Evolutionary conservation across 1,139 yeast genomes (phyloP).

Genomic region (Hanseniaspora uvarum): DNA sequence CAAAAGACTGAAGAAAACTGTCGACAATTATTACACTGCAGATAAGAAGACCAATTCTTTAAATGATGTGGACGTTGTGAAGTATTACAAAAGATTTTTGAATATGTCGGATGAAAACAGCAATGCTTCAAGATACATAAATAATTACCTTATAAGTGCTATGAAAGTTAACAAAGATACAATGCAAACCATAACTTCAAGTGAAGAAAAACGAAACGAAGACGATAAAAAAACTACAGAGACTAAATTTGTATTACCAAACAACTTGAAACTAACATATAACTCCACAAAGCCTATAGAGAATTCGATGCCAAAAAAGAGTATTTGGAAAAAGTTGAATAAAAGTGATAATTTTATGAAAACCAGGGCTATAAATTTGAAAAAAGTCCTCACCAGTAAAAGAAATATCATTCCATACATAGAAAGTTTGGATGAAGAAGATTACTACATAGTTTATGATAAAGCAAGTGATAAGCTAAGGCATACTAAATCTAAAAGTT

Average conservation of each 20-base stretch:
- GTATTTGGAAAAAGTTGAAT: background rate
- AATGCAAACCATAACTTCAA: slow-evolving; percentile 17
- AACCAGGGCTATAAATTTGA: slow-evolving; percentile 28
- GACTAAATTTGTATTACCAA: slow-evolving; percentile 29
- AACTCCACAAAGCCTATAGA: slow-evolving; percentile 30
- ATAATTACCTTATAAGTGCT: slow-evolving; percentile 2
- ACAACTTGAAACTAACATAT: slow-evolving; percentile 26
- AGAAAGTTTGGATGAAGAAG: slow-evolving; percentile 29
- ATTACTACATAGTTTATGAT: slow-evolving; percentile 26
- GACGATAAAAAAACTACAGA: slow-evolving; percentile 18
- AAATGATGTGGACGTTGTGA: background rate
- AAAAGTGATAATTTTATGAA: slow-evolving; percentile 27
- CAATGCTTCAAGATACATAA: background rate
- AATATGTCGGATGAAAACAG: slow-evolving; percentile 6
- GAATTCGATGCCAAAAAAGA: background rate
- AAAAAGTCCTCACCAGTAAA: slow-evolving; percentile 27
- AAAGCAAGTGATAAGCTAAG: slow-evolving; percentile 29
- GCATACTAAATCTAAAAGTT: slow-evolving; percentile 29
- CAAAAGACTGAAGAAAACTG: slow-evolving; percentile 17
- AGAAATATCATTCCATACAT: slow-evolving; percentile 29
- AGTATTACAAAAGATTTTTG: slow-evolving; percentile 2
- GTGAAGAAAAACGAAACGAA: slow-evolving; percentile 6
- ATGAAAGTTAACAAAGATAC: slow-evolving; percentile 16
- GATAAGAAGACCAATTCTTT: slow-evolving; percentile 23
- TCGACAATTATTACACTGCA: slow-evolving; percentile 23